Percentiles rank a stretch among this genome's conserved stretches.
phyloP scores from a whole-genome alignment of 2,329 filamentous ascomycete species.

The Eurotiales sp. region DNA sequence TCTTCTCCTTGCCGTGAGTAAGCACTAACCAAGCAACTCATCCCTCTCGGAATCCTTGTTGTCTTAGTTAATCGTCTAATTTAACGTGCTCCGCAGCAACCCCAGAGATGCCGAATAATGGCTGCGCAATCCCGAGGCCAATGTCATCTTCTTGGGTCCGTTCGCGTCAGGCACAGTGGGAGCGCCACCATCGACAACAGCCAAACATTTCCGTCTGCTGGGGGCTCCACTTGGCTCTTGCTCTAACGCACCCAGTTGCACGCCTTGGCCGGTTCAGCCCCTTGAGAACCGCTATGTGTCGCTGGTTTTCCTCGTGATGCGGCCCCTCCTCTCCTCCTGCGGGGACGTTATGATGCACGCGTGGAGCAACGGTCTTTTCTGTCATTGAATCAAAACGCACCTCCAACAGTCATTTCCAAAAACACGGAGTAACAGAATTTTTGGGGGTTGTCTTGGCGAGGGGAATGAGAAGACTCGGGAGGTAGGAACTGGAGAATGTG shows the following conservation, averaged over 20 bases:
- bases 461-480: not conserved
- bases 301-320: not conserved
- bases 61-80: too few species aligned
- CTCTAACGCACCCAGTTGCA: not conserved
- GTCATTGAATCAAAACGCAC: not conserved
- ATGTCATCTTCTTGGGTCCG: not conserved
- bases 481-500: too few species aligned
- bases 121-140: not conserved
- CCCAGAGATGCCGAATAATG: not conserved
- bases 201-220: not conserved
- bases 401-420: too few species aligned
- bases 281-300: too few species aligned
- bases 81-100: too few species aligned
- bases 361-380: not conserved
- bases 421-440: not conserved
- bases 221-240: not conserved
- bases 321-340: not conserved
- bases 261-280: not conserved
- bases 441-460: not conserved
- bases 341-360: slow-evolving; percentile 5
- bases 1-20: too few species aligned
- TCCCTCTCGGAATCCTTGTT: too few species aligned
- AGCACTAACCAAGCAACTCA: not conserved
- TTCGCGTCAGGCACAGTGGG: slow-evolving; percentile 26
- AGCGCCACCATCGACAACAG: slow-evolving; percentile 21